Evolutionary conservation across 2,329 filamentous ascomycete species (phyloP).

Genomic region (Fusarium zealandicum): DNA sequence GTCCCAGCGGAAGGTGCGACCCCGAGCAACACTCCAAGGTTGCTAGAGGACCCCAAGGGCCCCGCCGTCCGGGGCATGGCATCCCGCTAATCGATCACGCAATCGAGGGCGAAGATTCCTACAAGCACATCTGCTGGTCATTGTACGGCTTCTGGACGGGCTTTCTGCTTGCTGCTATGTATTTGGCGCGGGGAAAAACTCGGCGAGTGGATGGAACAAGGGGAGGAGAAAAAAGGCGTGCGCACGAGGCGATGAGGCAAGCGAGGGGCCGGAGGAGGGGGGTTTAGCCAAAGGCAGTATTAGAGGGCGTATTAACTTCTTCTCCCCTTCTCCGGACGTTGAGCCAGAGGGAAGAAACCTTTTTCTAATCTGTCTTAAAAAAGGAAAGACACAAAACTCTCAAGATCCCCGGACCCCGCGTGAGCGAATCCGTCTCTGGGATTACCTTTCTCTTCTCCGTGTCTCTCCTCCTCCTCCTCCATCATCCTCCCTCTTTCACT

Average conservation of each 20-base stretch:
- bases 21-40: slow-evolving; percentile 32
- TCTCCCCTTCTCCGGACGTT: slow-evolving; percentile 29
- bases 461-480: slow-evolving; percentile 2
- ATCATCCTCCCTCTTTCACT: slow-evolving; percentile 1
- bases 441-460: slow-evolving; percentile 24
- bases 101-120: slow-evolving; percentile 43
- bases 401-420: slow-evolving; percentile 35
- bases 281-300: slow-evolving; percentile 12
- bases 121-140: slow-evolving; percentile 36
- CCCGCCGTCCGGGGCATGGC: slow-evolving; percentile 42
- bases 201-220: slow-evolving; percentile 22
- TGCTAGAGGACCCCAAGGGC: slow-evolving; percentile 26
- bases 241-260: slow-evolving; percentile 30
- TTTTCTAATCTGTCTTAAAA: slow-evolving; percentile 33
- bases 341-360: slow-evolving; percentile 41
- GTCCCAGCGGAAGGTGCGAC: slow-evolving; percentile 30
- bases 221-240: slow-evolving; percentile 30
- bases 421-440: slow-evolving; percentile 36
- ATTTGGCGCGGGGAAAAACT: slow-evolving; percentile 42
- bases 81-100: slow-evolving; percentile 45
- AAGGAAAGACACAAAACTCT: slow-evolving; percentile 35
- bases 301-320: slow-evolving; percentile 35
- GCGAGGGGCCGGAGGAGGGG: slow-evolving; percentile 32
- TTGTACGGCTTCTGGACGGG: slow-evolving; percentile 28
- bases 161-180: slow-evolving; percentile 12